These are phyloP conservation scores for Wickerhamomyces mucosus DNA, from an alignment of 805 yeast genomes.

Conservation along the genomic window DNA sequence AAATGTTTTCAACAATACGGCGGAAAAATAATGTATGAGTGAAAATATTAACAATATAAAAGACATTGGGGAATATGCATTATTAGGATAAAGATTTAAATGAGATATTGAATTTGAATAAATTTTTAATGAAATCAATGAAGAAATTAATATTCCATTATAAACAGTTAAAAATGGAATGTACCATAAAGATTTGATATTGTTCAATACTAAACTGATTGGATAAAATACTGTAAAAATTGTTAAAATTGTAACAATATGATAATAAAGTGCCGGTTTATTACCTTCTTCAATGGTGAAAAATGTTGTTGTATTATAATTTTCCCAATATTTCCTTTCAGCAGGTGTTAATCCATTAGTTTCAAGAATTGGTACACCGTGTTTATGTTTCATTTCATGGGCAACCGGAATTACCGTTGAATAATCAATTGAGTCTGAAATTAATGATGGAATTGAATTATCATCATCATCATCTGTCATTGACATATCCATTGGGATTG, in stretches of 20 bases:
- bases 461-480: conserved; percentile 17
- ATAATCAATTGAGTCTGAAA: conserved; percentile 4
- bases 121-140: conserved; percentile 45
- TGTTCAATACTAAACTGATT: conserved; percentile 51
- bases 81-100: conserved; percentile 53
- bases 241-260: conserved; percentile 34
- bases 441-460: conserved; percentile 1
- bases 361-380: conserved; percentile 66
- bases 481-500: conserved; percentile 15
- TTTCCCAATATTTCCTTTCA: conserved; percentile 70
- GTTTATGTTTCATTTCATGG: conserved; percentile 39
- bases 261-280: conserved; percentile 44
- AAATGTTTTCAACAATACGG: conserved; percentile 39
- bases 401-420: conserved; percentile 29
- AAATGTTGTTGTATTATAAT: conserved; percentile 69
- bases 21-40: conserved; percentile 43
- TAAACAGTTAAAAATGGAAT: conserved; percentile 47
- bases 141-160: conserved; percentile 32
- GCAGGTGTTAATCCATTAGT: conserved; percentile 53
- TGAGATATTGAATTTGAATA: conserved; percentile 53
- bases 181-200: conserved; percentile 48
- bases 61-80: conserved; percentile 62
- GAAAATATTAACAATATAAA: conserved; percentile 46
- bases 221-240: conserved; percentile 58
- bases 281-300: conserved; percentile 45